These are phyloP conservation scores for Monosporascus sp. DNA, from an alignment of 2,329 filamentous ascomycete species.

Conservation along the genomic window DNA sequence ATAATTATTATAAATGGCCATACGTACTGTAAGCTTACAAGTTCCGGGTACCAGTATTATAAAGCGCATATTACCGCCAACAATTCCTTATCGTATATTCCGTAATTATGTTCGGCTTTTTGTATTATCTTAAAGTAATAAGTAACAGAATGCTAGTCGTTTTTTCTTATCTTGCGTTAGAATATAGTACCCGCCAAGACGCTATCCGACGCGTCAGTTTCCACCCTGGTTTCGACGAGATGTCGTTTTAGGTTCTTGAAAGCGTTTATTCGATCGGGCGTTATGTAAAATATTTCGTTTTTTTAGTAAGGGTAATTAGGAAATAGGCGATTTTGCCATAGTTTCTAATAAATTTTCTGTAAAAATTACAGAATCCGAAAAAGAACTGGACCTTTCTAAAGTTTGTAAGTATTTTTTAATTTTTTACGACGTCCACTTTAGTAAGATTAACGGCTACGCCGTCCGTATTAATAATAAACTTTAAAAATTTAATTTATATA, in stretches of 20 bases:
- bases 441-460: background rate
- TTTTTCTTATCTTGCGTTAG: background rate
- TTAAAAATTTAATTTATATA: background rate
- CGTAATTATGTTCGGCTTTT: background rate
- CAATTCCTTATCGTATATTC: too few species aligned
- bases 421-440: background rate
- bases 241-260: background rate
- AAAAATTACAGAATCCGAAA: slow-evolving; percentile 6
- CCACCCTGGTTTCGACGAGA: background rate
- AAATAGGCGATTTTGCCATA: background rate
- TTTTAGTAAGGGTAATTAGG: background rate
- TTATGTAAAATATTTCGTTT: too few species aligned
- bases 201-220: background rate
- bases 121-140: background rate
- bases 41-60: background rate
- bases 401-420: too few species aligned
- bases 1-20: background rate
- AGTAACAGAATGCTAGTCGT: background rate
- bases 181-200: background rate
- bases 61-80: background rate
- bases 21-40: background rate
- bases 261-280: background rate
- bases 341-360: slow-evolving; percentile 1
- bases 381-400: too few species aligned
- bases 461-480: background rate